Base-by-base conservation (phyloP, 805 yeast species). In the Cyberlindnera japonica region DNA sequence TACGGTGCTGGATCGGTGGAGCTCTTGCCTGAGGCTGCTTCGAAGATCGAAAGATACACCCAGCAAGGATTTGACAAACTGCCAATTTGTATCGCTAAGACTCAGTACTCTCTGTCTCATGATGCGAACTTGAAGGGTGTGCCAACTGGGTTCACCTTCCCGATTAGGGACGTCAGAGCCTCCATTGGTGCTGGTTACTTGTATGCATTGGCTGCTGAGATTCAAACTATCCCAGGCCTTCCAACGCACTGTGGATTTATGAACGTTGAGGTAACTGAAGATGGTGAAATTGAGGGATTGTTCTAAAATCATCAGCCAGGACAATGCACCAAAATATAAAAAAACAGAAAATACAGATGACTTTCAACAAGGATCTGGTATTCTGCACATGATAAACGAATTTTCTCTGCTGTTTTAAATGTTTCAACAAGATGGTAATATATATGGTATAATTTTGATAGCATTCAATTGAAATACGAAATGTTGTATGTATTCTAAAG, bases 221-320 rank as follows among this genome's bases (percentile, higher is more conserved):
- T 84, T 55, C 86, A 81, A 70, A 84, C 95, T 32, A 84, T 84
- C 55, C 95, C 95, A 21, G 93, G 95, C 45, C 72, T 84, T 59
- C 86, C 93, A 43, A 84, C 95, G 3, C 85, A 83, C 59, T 79
- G 86, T 61, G 93, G 95, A 28, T 84, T 79, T 65, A 84, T 84
- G 91, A 83, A 84, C 54, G 88, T 84, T 37, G 93, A 84, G 63
- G 88, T 84, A 38, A 75, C 77, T 56, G 87, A 80, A 32, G 76
- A 83, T 48, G 91, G 90, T 42, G 86, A 84, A 57, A 84, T 84
- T 51, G 90, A 83, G 55, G 93, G 93, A 34, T 74, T 84, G 65
- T 83, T 83, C 59, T 83, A n/a, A 22, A 26, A n/a, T n/a, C n/a
- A n/a, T n/a, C n/a, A n/a, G n/a, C n/a, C n/a, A n/a, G n/a, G n/a